These are phyloP conservation scores for Pestalotiopsis sp. DNA, from an alignment of 2,329 filamentous ascomycete genomes.

Conservation along the genomic window DNA sequence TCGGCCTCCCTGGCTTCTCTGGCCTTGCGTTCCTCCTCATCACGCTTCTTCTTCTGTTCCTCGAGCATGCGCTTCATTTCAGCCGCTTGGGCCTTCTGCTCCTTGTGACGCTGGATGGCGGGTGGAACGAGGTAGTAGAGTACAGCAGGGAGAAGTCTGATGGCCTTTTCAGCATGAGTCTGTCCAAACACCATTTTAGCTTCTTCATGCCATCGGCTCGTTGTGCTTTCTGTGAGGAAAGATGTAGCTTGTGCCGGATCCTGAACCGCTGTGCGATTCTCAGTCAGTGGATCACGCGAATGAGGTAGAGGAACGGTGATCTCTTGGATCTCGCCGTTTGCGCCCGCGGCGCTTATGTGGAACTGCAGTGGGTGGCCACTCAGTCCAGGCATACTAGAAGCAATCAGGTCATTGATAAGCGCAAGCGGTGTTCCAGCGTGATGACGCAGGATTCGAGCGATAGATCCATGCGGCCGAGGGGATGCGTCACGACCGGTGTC, in stretches of 20 bases:
- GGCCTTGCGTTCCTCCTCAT: conserved; percentile 66
- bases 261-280: conserved; percentile 52
- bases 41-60: conserved; percentile 63
- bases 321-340: conserved; percentile 55
- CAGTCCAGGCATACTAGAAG: conserved; percentile 48
- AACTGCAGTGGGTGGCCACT: conserved; percentile 58
- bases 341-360: conserved; percentile 55
- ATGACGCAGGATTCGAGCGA: conserved; percentile 55
- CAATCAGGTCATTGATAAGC: conserved; percentile 58
- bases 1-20: conserved; percentile 75
- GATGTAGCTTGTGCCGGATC: conserved; percentile 75
- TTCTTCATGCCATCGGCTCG: conserved; percentile 85
- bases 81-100: conserved; percentile 61
- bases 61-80: conserved; percentile 57
- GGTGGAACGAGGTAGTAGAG: conserved; percentile 77
- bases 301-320: conserved; percentile 36
- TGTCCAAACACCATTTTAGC: conserved; percentile 81
- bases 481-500: conserved; percentile 46
- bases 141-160: conserved; percentile 69
- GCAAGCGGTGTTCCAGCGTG: conserved; percentile 54
- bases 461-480: conserved; percentile 51
- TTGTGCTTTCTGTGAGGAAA: conserved; percentile 74
- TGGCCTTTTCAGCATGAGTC: conserved; percentile 68
- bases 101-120: conserved; percentile 80
- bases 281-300: conserved; percentile 45